A percentile compares a stretch with the other conserved stretches of the same genome.
phyloP scores from a whole-genome alignment of 1,284 basidiomycete genomes.

The Papiliotrema fonsecae region DNA sequence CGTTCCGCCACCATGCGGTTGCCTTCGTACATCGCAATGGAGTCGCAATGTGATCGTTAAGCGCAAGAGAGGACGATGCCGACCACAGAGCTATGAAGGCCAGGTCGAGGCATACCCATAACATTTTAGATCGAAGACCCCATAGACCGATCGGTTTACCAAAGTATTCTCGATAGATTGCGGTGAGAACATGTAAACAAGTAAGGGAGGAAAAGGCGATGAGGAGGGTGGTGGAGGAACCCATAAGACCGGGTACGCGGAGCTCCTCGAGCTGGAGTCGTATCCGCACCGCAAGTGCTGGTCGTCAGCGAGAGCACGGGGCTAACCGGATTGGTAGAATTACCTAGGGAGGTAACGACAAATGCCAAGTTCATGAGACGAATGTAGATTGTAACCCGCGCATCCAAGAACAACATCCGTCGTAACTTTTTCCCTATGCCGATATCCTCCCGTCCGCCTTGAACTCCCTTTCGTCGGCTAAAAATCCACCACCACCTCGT shows the following conservation, averaged over 20 bases:
- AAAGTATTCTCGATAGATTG: slow-evolving; percentile 53
- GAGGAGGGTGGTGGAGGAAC: slow-evolving; percentile 51
- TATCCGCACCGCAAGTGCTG: slow-evolving; percentile 48
- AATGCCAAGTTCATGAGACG: slow-evolving; percentile 52
- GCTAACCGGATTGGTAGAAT: not conserved
- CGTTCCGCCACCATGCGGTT: slow-evolving; percentile 37
- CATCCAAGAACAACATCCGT: slow-evolving; percentile 47
- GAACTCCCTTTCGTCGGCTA: not conserved
- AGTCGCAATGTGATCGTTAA: slow-evolving; percentile 56
- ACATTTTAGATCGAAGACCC: slow-evolving; percentile 51
- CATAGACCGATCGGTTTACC: slow-evolving; percentile 56
- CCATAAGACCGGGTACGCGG: slow-evolving; percentile 49
- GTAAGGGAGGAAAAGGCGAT: slow-evolving; percentile 52
- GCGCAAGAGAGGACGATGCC: slow-evolving; percentile 47
- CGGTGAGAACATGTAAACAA: slow-evolving; percentile 50
- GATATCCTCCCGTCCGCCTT: slow-evolving; percentile 12
- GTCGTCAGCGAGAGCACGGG: not conserved
- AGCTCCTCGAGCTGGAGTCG: slow-evolving; percentile 37
- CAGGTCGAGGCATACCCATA: slow-evolving; percentile 50
- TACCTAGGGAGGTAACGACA: slow-evolving; percentile 32
- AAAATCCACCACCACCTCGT: slow-evolving; percentile 6
- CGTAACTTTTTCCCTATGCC: slow-evolving; percentile 36
- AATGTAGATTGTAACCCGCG: slow-evolving; percentile 53
- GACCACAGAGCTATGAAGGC: slow-evolving; percentile 51
- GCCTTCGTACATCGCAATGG: slow-evolving; percentile 50